phyloP scores from a whole-genome alignment of 805 yeast genomes.

The Candida schatavii region DNA sequence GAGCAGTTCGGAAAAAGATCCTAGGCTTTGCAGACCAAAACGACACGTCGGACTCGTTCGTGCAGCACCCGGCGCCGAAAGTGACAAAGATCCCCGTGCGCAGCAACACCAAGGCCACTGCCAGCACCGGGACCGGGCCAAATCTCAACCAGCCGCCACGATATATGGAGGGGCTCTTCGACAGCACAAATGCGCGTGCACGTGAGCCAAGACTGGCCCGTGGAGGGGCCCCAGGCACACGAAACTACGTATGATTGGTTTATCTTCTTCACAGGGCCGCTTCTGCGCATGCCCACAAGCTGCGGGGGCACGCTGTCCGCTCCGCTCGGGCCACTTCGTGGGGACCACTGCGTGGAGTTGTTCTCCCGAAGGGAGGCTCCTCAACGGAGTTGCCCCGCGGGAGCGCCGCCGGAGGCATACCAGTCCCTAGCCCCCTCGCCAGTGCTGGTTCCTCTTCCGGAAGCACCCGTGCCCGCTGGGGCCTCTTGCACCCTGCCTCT shows the following conservation, averaged over 20 bases:
- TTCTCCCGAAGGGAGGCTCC: too few relatives aligned
- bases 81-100: constrained; percentile 18
- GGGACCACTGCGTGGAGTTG: too few relatives aligned
- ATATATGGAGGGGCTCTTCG: constrained; percentile 39
- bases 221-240: constrained; percentile 6
- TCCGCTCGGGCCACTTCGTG: too few relatives aligned
- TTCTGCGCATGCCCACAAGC: too few relatives aligned
- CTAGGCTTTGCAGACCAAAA: constrained; percentile 9
- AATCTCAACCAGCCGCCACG: constrained; percentile 44
- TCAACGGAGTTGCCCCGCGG: too few relatives aligned
- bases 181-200: constrained; percentile 12
- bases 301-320: too few relatives aligned
- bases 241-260: constrained; percentile 3
- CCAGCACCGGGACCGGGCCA: constrained; percentile 19
- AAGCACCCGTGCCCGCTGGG: too few relatives aligned
- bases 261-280: too few relatives aligned
- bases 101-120: neutral
- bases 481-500: too few relatives aligned
- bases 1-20: neutral
- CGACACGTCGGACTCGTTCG: constrained; percentile 26
- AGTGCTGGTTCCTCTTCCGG: too few relatives aligned
- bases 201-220: neutral
- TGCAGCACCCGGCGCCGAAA: constrained; percentile 18
- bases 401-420: too few relatives aligned
- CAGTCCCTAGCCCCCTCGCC: too few relatives aligned